phyloP scores from a whole-genome alignment of 1,139 yeast species.

The Casaregolazyma lundiana region DNA sequence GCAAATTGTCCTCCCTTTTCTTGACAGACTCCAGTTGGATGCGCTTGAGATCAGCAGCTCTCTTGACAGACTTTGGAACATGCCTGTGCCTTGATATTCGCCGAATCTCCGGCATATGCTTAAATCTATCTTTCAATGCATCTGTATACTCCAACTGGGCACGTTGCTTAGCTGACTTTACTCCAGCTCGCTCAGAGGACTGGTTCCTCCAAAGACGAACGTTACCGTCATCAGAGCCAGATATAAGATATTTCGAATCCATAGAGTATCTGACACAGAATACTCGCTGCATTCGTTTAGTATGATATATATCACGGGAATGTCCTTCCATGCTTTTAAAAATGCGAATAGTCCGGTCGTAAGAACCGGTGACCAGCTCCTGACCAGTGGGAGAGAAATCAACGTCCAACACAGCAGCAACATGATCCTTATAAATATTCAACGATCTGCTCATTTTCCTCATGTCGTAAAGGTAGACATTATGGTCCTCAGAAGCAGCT shows the following conservation, averaged over 20 bases:
- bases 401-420: constrained; percentile 89
- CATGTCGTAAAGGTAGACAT: constrained; percentile 94
- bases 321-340: constrained; percentile 78
- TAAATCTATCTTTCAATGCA: constrained; percentile 85
- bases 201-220: constrained; percentile 87
- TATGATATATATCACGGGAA: constrained; percentile 90
- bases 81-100: constrained; percentile 87
- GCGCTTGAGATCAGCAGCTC: constrained; percentile 80
- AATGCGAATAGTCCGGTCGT: constrained; percentile 87
- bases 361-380: constrained; percentile 91
- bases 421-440: constrained; percentile 91
- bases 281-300: constrained; percentile 95
- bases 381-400: constrained; percentile 97
- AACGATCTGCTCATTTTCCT: constrained; percentile 74
- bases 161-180: constrained; percentile 76
- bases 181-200: constrained; percentile 78
- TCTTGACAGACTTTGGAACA: constrained; percentile 78
- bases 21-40: constrained; percentile 68
- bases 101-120: constrained; percentile 93
- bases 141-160: constrained; percentile 84
- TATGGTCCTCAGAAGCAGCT: constrained; percentile 91
- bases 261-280: constrained; percentile 79
- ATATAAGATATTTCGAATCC: constrained; percentile 80
- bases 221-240: constrained; percentile 96
- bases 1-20: constrained; percentile 74